A percentile compares a stretch with the other conserved stretches of the same genome.
phyloP scores from a whole-genome alignment of 1,139 yeast species.

The Yamadazyma buinensis region DNA sequence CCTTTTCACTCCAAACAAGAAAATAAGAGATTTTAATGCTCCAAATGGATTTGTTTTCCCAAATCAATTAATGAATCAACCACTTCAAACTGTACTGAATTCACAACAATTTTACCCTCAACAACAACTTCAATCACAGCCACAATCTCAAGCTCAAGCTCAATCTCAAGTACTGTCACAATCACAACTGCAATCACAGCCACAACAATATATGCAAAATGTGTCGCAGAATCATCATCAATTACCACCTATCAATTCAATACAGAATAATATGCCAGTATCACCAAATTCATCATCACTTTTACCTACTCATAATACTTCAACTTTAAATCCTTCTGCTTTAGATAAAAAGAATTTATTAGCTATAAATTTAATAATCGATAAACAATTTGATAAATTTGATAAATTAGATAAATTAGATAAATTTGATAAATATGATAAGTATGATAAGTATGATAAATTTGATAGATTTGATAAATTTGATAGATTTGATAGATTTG shows the following conservation, averaged over 20 bases:
- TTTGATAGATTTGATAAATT: constrained; percentile 6
- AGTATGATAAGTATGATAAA: too few species aligned
- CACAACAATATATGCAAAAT: background rate
- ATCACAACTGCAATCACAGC: background rate
- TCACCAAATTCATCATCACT: constrained; percentile 17
- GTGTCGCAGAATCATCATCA: constrained; percentile 1
- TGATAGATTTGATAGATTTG: constrained; percentile 5
- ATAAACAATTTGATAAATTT: constrained; percentile 6
- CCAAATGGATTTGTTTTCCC: constrained; percentile 12
- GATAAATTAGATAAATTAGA: constrained; percentile 2
- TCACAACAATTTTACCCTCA: background rate
- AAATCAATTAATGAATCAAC: constrained; percentile 8
- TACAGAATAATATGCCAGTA: constrained; percentile 32
- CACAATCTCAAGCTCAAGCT: constrained; percentile 1
- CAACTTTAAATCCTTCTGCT: constrained; percentile 26
- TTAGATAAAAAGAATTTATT: constrained; percentile 9
- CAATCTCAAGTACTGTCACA: background rate
- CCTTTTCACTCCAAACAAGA: constrained; percentile 3
- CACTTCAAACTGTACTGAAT: background rate
- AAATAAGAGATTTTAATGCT: background rate
- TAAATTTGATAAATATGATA: too few species aligned
- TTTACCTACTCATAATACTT: constrained; percentile 3
- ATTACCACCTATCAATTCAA: constrained; percentile 35
- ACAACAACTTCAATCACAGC: background rate
- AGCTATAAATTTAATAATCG: constrained; percentile 4